phyloP scores from a whole-genome alignment of 768 basidiomycete species.

The Coprinopsis cinerea region DNA sequence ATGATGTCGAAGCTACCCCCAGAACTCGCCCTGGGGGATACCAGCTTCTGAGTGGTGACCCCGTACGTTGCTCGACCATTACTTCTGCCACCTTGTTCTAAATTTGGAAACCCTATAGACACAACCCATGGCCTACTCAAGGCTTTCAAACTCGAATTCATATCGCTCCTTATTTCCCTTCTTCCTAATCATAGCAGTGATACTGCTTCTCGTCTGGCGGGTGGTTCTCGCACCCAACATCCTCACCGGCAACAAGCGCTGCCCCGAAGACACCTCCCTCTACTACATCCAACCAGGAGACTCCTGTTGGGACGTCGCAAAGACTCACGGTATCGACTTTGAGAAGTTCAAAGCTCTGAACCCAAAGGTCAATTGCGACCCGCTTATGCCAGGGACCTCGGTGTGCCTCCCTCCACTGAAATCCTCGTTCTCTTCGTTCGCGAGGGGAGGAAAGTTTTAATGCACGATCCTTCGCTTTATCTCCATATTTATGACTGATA shows the following conservation, averaged over 20 bases:
- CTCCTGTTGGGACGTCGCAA: constrained; percentile 60
- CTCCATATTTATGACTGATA: no score
- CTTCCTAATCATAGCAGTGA: constrained; percentile 61
- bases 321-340: constrained; percentile 39
- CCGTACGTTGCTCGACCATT: constrained; percentile 28
- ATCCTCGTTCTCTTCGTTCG: constrained; percentile 1
- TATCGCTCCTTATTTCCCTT: constrained; percentile 67
- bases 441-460: neutral
- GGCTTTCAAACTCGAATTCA: constrained; percentile 28
- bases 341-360: constrained; percentile 51
- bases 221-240: constrained; percentile 43
- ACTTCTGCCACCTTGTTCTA: constrained; percentile 1
- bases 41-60: constrained; percentile 44
- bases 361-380: constrained; percentile 46
- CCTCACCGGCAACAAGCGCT: constrained; percentile 25
- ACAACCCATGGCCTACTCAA: constrained; percentile 22
- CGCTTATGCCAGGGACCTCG: constrained; percentile 51
- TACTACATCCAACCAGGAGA: constrained; percentile 55
- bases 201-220: constrained; percentile 60
- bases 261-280: constrained; percentile 34
- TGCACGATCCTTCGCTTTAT: no score
- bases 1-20: constrained; percentile 53
- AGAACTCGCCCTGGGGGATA: constrained; percentile 48
- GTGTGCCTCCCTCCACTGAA: constrained; percentile 47
- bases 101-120: constrained; percentile 13